Evolutionary conservation across 2,329 filamentous ascomycete species (phyloP), one percentile per base, ranked within the genome.

Genomic region (Peltaster fructicola): DNA sequence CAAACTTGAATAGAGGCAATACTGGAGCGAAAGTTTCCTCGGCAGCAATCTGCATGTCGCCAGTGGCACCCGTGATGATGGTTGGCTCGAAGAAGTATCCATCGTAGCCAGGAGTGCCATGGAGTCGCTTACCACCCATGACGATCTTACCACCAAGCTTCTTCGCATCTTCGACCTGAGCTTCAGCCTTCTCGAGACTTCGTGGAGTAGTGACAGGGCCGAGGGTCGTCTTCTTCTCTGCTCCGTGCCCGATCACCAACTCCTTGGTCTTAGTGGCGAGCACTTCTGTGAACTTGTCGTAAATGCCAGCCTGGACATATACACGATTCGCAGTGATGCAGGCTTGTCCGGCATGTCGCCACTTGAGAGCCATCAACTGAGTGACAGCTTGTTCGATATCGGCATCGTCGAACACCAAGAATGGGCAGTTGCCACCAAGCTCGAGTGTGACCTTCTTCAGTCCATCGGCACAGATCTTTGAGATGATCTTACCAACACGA

Each of bases 251-350:
- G 12, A 74, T 53, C 15, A 65, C 61, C 8, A 77, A 55, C 30
- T 56, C 51, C 9, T 54, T 50, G 2, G 63, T 65, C 32, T 55
- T 55, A 18, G 61, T 55, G 2, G 61, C 54, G 4, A 75, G 52
- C 22, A 64, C 52, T 1, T 61, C 49, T 4, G 70, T 54, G 36
- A 76, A 73, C 17, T 56, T 54, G 17, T 72, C 65, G 44, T 72
- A 69, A 6, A 79, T 60, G 8, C 60, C 61, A 2, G 53, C 56
- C 43, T 76, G 70, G 3, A 76, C 64, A 41, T 69, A 73, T 14
- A 76, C 61, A 1, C 70, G 56, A 40, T 74, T 74, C 6, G 68
- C 68, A 0, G 68, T 67, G 32, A 74, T 65, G 37, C 70, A 74
- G 3, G 67, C 66, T 45, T 74, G 68, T 3, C 68, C 68, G 3